Evolutionary conservation across 2,329 filamentous ascomycete species (phyloP), one percentile per base, ranked within the genome.

Genomic region (Cryoendolithus antarcticus): DNA sequence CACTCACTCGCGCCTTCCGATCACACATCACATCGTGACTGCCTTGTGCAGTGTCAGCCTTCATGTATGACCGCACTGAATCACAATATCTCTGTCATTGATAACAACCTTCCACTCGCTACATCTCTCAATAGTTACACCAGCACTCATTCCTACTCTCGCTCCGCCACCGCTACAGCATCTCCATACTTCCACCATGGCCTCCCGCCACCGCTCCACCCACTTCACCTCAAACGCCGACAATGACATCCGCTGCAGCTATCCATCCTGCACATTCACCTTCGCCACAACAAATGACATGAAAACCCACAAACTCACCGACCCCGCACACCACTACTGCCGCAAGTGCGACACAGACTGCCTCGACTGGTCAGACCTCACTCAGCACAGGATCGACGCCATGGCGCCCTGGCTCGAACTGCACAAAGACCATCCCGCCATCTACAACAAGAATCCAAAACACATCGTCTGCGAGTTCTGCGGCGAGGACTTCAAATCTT

Each of bases 381-480:
- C 48, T 1, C 36, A 48, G 30, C 59, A 61, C 51, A 59, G 60
- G 41, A 53, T 60, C 19, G 48, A 52, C 30, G 41, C 44, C 10
- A 61, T 61, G 57, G 49, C 52, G 13, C 50, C 51, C 2, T 50
- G 38, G 33, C 38, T 52, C 27, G 48, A 49, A 13, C 44, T 42
- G 9, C 50, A 46, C 9, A 43, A 38, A 35, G 44, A 44, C 24
- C 15, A 30, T 6, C 40, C 40, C 1, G 35, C 33, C 12, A 27
- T 27, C 24, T 27, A 27, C 24, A 49, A 48, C 31, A 50, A 48
- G 11, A 42, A 43, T 60, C 55, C 48, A 36, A 34, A 50, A 50
- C 67, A 73, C 44, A 67, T 71, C 34, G 65, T 65, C 37, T 79
- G 75, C 51, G 67, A 71, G 9, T 61, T 74, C 32, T 78, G 75